These are phyloP conservation scores for Massariosphaeria phaeospora DNA, from an alignment of 495 filamentous ascomycete species.

Conservation along the genomic window DNA sequence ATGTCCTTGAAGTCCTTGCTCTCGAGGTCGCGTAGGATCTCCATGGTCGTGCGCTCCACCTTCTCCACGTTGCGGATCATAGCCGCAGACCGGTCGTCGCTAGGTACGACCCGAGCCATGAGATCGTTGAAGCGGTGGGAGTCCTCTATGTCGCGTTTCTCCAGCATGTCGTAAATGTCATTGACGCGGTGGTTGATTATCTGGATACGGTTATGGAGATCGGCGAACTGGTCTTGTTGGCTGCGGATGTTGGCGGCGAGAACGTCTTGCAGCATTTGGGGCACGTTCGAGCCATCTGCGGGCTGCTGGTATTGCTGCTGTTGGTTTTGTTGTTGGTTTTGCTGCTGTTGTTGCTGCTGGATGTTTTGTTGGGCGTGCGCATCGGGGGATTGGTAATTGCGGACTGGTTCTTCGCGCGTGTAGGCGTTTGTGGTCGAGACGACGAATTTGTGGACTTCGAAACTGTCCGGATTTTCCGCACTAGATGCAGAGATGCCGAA, in stretches of 20 bases:
- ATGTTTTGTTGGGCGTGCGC: conserved; percentile 32
- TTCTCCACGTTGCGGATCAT: conserved; percentile 45
- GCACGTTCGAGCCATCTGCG: conserved; percentile 16
- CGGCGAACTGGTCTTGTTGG: conserved; percentile 61
- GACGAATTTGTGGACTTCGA: conserved; percentile 85
- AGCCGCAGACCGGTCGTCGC: conserved; percentile 51
- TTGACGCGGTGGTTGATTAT: conserved; percentile 66
- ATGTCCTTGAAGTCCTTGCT: conserved; percentile 67
- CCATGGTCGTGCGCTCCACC: conserved; percentile 53
- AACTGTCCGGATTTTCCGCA: conserved; percentile 87
- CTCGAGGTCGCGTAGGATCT: conserved; percentile 61
- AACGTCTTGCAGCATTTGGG: conserved; percentile 39
- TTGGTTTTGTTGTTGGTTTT: conserved; percentile 36
- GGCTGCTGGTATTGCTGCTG: conserved; percentile 40
- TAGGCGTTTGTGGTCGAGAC: conserved; percentile 44
- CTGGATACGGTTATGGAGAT: conserved; percentile 77
- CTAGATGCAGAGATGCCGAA: conserved; percentile 85
- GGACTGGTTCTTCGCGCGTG: conserved; percentile 29
- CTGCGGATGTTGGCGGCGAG: conserved; percentile 49
- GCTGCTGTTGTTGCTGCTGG: conserved; percentile 41
- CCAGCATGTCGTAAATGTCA: conserved; percentile 61
- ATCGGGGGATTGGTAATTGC: conserved; percentile 37
- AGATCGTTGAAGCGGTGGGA: conserved; percentile 49
- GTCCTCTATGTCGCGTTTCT: conserved; percentile 56
- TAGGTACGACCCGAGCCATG: conserved; percentile 44